Conservation (phyloP, 345 rosid genomes). For the Sonneratia alba region DNA sequence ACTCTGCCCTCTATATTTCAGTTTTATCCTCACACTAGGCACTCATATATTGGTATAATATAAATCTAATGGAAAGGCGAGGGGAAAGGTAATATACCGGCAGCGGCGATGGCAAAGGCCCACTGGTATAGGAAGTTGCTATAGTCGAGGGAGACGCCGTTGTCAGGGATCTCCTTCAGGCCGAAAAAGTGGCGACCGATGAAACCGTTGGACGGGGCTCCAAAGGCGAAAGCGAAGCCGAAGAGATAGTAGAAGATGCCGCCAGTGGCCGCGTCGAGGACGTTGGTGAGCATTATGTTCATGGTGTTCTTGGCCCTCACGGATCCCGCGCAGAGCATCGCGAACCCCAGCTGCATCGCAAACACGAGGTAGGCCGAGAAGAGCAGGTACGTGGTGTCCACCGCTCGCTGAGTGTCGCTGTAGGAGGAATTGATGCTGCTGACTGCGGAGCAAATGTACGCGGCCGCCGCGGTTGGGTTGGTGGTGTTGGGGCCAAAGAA, state of each 20-base stretch:
- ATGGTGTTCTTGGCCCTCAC: conserved; percentile 88
- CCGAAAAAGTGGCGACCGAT: conserved; percentile 68
- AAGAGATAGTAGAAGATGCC: conserved; percentile 84
- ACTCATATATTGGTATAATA: too few species aligned
- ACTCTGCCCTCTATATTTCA: neutral
- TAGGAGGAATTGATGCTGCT: conserved; percentile 19
- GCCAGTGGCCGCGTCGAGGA: conserved; percentile 84
- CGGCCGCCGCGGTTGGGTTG: conserved; percentile 33
- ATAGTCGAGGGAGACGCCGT: conserved; percentile 25
- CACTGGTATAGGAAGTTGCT: conserved; percentile 81
- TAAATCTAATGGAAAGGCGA: too few species aligned
- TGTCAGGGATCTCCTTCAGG: conserved; percentile 31
- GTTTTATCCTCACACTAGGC: neutral
- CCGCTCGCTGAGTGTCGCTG: conserved; percentile 49
- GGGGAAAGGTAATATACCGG: conserved; percentile 17
- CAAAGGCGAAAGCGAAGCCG: conserved; percentile 89
- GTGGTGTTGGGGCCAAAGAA: conserved; percentile 53
- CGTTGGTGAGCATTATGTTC: conserved; percentile 96
- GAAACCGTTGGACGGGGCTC: conserved; percentile 65
- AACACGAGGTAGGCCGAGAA: conserved; percentile 91
- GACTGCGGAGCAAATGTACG: conserved; percentile 45
- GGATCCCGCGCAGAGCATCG: conserved; percentile 96
- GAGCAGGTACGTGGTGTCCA: conserved; percentile 77
- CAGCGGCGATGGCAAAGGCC: conserved; percentile 95
- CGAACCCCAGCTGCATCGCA: conserved; percentile 91